Evolutionary conservation across 495 filamentous ascomycete genomes (phyloP).

Genomic region (Podospora tetraspora): DNA sequence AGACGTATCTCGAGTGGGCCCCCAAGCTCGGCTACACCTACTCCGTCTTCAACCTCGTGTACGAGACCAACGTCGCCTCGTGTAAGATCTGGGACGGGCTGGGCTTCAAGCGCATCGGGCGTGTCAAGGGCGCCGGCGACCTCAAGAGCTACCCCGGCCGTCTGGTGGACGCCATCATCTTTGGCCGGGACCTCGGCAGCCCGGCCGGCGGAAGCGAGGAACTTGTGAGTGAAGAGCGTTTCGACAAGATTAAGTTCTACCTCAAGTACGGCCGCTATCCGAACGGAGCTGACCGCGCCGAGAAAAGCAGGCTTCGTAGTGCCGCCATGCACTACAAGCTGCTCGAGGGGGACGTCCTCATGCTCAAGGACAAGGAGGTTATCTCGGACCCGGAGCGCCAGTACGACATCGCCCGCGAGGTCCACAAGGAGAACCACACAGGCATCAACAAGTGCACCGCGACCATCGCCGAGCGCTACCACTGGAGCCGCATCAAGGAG

Average conservation of each 20-base stretch:
- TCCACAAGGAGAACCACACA: constrained; percentile 75
- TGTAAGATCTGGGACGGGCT: constrained; percentile 94
- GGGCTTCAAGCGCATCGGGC: constrained; percentile 96
- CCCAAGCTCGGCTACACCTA: constrained; percentile 92
- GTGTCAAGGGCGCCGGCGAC: constrained; percentile 80
- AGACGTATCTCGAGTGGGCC: constrained; percentile 91
- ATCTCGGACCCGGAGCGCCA: constrained; percentile 86
- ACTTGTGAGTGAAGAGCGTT: constrained; percentile 90
- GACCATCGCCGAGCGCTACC: constrained; percentile 86
- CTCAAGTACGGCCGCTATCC: constrained; percentile 93
- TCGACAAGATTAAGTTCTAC: constrained; percentile 98
- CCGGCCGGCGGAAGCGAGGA: constrained; percentile 59
- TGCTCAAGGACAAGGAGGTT: constrained; percentile 98
- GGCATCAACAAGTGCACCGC: constrained; percentile 99
- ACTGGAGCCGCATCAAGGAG: constrained; percentile 99
- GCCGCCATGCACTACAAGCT: constrained; percentile 96
- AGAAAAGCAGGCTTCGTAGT: constrained; percentile 88
- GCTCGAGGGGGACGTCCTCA: constrained; percentile 69
- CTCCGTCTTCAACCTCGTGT: constrained; percentile 96
- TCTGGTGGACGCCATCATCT: constrained; percentile 92
- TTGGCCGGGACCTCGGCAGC: constrained; percentile 71
- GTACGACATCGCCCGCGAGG: constrained; percentile 76
- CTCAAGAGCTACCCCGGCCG: constrained; percentile 75
- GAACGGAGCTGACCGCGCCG: constrained; percentile 84
- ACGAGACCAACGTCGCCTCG: constrained; percentile 94